These are phyloP conservation scores for Dendryphion nanum DNA, from an alignment of 2,329 filamentous ascomycete species.

Conservation along the genomic window DNA sequence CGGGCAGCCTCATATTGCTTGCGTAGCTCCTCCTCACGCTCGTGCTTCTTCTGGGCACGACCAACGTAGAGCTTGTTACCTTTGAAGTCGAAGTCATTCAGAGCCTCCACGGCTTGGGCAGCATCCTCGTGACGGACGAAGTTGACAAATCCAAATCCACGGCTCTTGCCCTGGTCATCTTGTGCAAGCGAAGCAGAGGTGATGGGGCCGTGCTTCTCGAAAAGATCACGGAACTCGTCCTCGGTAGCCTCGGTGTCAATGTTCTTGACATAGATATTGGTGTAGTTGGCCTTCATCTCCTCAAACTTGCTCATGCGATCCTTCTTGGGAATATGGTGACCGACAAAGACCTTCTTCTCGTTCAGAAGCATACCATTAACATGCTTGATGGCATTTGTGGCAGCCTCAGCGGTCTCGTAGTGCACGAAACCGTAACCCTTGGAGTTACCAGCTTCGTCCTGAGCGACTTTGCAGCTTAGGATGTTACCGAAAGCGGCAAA, in stretches of 20 bases:
- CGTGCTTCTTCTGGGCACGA: conserved; percentile 99
- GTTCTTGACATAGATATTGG: conserved; percentile 99
- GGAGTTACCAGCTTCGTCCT: conserved; percentile 94
- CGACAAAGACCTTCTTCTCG: conserved; percentile 99
- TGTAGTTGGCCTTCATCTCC: conserved; percentile 99
- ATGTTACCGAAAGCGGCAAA: conserved; percentile 99
- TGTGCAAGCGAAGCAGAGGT: conserved; percentile 93
- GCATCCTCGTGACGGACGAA: conserved; percentile 90
- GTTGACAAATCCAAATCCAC: conserved; percentile 95
- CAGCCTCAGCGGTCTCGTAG: conserved; percentile 98
- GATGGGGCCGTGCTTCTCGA: conserved; percentile 89
- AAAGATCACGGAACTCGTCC: conserved; percentile 90
- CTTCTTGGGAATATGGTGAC: conserved; percentile 99
- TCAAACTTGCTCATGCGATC: conserved; percentile 99
- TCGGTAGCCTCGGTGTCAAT: conserved; percentile 80
- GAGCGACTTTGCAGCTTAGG: conserved; percentile 97
- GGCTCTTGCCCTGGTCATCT: conserved; percentile 86
- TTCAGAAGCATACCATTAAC: conserved; percentile 99
- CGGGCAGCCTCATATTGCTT: conserved; percentile 98
- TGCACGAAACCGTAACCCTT: conserved; percentile 99
- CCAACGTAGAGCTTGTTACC: conserved; percentile 97
- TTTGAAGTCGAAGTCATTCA: conserved; percentile 89
- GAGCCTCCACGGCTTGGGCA: conserved; percentile 79
- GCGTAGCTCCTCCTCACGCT: conserved; percentile 98
- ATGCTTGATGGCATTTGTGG: conserved; percentile 96